Percentiles rank a stretch among this genome's conserved stretches.
Evolutionary conservation across 2,329 filamentous ascomycete species (phyloP).

Genomic region (Nigrospora sphaerica): DNA sequence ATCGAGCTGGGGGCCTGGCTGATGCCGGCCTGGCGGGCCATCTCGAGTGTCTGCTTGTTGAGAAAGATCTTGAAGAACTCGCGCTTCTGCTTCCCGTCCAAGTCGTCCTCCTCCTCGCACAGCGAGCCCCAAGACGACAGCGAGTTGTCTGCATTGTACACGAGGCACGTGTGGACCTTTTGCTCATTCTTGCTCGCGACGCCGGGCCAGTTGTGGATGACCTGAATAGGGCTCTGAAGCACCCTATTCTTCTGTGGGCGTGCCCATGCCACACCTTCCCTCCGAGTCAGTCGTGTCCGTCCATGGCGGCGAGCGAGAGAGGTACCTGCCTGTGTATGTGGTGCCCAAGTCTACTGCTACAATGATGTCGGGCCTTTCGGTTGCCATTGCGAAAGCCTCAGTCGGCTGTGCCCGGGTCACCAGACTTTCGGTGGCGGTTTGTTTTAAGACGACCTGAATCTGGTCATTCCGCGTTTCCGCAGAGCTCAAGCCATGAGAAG

Average conservation of each 20-base stretch:
- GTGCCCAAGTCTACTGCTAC: conserved; percentile 38
- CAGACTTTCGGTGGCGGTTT: no score
- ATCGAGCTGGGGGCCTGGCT: conserved; percentile 32
- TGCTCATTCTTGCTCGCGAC: conserved; percentile 44
- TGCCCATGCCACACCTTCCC: conserved; percentile 28
- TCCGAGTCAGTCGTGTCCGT: not conserved
- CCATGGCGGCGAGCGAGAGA: not conserved
- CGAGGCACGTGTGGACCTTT: conserved; percentile 44
- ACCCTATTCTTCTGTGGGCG: conserved; percentile 20
- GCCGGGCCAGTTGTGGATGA: conserved; percentile 47
- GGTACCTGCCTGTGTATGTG: conserved; percentile 33
- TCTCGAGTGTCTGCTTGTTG: conserved; percentile 34
- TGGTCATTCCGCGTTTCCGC: no score
- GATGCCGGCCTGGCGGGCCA: conserved; percentile 35
- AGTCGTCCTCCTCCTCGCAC: conserved; percentile 38
- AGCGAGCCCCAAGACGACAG: conserved; percentile 47
- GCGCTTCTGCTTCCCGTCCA: conserved; percentile 24
- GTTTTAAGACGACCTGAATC: no score
- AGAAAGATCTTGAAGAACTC: conserved; percentile 53
- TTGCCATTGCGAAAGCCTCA: not conserved
- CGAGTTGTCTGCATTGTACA: conserved; percentile 33
- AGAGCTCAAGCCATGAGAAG: no score
- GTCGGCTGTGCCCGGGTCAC: no score
- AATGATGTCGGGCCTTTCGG: conserved; percentile 26
- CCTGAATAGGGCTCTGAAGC: conserved; percentile 31